Base-by-base conservation (phyloP, 192 early-diverging fungal species). In the Funneliformis mosseae region DNA sequence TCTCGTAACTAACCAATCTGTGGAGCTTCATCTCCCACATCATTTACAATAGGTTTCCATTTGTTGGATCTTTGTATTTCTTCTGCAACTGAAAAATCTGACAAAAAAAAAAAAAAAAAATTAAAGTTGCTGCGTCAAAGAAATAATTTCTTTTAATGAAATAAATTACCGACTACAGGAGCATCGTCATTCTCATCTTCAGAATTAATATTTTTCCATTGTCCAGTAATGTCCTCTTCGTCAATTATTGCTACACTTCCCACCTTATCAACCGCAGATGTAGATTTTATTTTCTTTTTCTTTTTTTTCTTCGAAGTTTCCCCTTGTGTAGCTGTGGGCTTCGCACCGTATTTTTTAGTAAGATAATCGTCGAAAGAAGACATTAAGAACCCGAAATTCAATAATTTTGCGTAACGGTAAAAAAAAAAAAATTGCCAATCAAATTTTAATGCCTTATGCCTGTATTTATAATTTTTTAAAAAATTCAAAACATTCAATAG, bases 281-380 rank as follows among this genome's bases (percentile, higher is more conserved):
- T 62, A 27, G 46, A 8, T 59, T 43, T 79, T 33, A 16, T 14
- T 71, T 79, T 79, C 5, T 59, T 67, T 18, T 21, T 67, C 10
- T 79, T 79, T 16, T 70, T 70, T 55, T 69, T 70, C 41, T 59
- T 79, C 60, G 38, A 14, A 4, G 33, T 2, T 16, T n/a, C 23
- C 21, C 25, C 11, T 18, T 33, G 21, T 14, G 55, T 4, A 45
- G 33, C 23, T 46, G 55, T 23, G 46, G 78, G 25, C 12, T 27
- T 23, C 1, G 66, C 42, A n/a, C 78, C 78, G 59, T 79, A 79
- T 60, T 71, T 79, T 69, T 71, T 79, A 8, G 43, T 48, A 25
- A 79, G 46, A n/a, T 79, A 79, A 50, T 41, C 78, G 55, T 70
- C 41, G 16, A 68, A 38, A 21, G 48, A 12, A 27, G 64, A 46